A percentile compares a stretch with the other conserved stretches of the same genome.
These are phyloP conservation scores for Kodamaea kaohsiungensis DNA, from an alignment of 805 yeast species.

Conservation along the genomic window DNA sequence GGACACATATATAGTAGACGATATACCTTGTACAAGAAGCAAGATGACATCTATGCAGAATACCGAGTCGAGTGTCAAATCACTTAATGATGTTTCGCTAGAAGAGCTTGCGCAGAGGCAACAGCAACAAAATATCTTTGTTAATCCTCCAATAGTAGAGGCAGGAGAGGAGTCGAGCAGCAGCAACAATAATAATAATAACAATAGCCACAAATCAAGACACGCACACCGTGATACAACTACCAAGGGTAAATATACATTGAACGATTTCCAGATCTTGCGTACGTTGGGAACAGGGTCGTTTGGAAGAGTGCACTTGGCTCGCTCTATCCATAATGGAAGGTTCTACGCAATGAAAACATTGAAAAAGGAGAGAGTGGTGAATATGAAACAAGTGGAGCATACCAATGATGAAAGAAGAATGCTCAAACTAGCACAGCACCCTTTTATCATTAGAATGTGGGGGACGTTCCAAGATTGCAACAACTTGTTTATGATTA, in stretches of 20 bases:
- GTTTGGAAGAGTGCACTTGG: conserved; percentile 61
- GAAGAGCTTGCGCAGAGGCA: conserved; percentile 30
- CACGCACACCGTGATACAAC: conserved; percentile 29
- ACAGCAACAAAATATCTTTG: conserved; percentile 30
- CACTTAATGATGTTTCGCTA: conserved; percentile 28
- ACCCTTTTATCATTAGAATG: conserved; percentile 61
- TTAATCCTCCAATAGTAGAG: conserved; percentile 18
- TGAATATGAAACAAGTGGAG: conserved; percentile 63
- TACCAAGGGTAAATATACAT: conserved; percentile 58
- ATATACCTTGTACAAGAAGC: neutral
- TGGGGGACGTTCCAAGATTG: conserved; percentile 70
- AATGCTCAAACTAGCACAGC: conserved; percentile 58
- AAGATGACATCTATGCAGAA: conserved; percentile 29
- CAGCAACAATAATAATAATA: conserved; percentile 19
- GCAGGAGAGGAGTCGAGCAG: conserved; percentile 30
- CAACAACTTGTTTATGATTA: conserved; percentile 57
- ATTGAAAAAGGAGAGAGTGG: conserved; percentile 56
- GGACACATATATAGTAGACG: neutral
- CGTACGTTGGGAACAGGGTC: conserved; percentile 63
- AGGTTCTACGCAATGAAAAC: conserved; percentile 62
- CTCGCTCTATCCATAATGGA: conserved; percentile 58
- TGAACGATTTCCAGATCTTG: conserved; percentile 55
- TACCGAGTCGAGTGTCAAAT: conserved; percentile 21
- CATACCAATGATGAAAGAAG: conserved; percentile 64
- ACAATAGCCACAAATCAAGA: conserved; percentile 10